Evolutionary conservation across 1,139 yeast species (phyloP).

Genomic region (Maudiozyma humilis): DNA sequence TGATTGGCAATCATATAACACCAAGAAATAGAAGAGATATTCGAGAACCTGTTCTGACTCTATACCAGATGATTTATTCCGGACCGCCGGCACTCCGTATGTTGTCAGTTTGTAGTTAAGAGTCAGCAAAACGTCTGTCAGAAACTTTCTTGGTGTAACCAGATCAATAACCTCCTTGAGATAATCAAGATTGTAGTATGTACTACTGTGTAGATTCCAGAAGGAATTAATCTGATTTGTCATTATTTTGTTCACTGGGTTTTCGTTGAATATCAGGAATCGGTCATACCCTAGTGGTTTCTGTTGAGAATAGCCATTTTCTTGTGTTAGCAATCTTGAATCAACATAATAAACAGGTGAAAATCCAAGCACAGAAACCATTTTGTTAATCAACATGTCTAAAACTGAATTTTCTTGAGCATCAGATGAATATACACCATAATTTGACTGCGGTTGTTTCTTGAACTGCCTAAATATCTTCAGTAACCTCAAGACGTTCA

Average conservation of each 20-base stretch:
- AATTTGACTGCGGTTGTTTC: conserved; percentile 21
- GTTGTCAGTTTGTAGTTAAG: conserved; percentile 22
- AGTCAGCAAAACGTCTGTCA: conserved; percentile 24
- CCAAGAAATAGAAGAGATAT: conserved; percentile 28
- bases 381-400: conserved; percentile 22
- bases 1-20: conserved; percentile 23
- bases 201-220: conserved; percentile 32
- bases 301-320: conserved; percentile 25
- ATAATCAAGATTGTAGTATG: conserved; percentile 30
- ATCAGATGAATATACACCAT: conserved; percentile 30
- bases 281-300: conserved; percentile 24
- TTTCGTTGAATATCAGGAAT: conserved; percentile 24
- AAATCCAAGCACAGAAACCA: conserved; percentile 19
- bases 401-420: conserved; percentile 23
- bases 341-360: conserved; percentile 28
- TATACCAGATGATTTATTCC: conserved; percentile 18
- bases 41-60: conserved; percentile 25
- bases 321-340: conserved; percentile 19
- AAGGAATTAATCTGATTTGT: conserved; percentile 31
- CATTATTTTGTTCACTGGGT: conserved; percentile 28
- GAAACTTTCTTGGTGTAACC: conserved; percentile 24
- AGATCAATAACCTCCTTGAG: conserved; percentile 23
- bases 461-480: conserved; percentile 23
- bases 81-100: conserved; percentile 22
- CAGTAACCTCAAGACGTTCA: conserved; percentile 24